Evolutionary conservation across 2,329 filamentous ascomycete species (phyloP).

Genomic region (Tolypocladium pustulatum): DNA sequence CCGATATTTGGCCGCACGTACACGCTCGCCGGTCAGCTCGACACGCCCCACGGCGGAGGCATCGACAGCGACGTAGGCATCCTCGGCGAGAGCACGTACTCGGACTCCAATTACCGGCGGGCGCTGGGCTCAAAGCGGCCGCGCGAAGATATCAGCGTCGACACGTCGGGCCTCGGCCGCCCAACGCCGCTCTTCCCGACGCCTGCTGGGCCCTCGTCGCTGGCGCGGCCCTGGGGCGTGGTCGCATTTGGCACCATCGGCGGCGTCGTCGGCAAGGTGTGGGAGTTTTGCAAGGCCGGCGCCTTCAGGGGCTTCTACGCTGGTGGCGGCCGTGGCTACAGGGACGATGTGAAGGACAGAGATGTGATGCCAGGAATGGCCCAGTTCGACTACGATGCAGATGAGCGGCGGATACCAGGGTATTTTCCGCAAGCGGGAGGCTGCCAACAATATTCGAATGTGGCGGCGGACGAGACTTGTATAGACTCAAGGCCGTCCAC

Average conservation of each 20-base stretch:
- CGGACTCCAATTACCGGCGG: slow-evolving; percentile 44
- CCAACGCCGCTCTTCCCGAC: slow-evolving; percentile 21
- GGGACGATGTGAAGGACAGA: slow-evolving; percentile 28
- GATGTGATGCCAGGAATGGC: slow-evolving; percentile 9
- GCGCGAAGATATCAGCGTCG: slow-evolving; percentile 25
- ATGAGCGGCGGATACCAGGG: slow-evolving; percentile 15
- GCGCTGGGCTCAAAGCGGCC: slow-evolving; percentile 37
- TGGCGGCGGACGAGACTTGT: slow-evolving; percentile 15
- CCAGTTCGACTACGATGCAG: slow-evolving; percentile 11
- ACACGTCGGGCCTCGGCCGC: slow-evolving; percentile 12
- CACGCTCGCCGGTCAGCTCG: slow-evolving; percentile 42
- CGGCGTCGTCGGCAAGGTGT: slow-evolving; percentile 64
- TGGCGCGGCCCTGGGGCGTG: slow-evolving; percentile 40
- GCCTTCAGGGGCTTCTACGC: slow-evolving; percentile 80
- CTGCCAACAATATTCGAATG: slow-evolving; percentile 3
- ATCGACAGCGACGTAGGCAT: slow-evolving; percentile 15
- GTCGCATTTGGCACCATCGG: slow-evolving; percentile 53
- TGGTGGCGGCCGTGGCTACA: slow-evolving; percentile 67
- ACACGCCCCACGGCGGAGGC: slow-evolving; percentile 27
- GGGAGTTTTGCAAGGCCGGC: slow-evolving; percentile 68
- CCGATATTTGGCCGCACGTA: slow-evolving; percentile 21
- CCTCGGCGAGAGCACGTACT: slow-evolving; percentile 45
- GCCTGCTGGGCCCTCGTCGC: slow-evolving; percentile 17
- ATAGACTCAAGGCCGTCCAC: slow-evolving; percentile 26
- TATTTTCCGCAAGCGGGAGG: slow-evolving; percentile 21